Evolutionary conservation across 768 basidiomycete species (phyloP).

Genomic region (Baorangia bicolor): DNA sequence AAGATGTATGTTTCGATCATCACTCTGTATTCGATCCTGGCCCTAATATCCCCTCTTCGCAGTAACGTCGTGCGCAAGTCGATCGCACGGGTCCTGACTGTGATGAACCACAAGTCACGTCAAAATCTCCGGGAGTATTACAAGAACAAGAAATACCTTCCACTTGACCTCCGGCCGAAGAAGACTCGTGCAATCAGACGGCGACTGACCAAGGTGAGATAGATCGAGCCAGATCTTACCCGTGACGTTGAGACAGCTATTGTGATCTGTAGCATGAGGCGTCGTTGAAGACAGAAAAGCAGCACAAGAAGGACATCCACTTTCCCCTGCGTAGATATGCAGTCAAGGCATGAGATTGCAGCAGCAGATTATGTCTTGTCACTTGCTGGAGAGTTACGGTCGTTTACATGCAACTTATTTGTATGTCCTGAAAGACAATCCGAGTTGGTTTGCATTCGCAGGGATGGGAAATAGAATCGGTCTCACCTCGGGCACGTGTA

Average conservation of each 20-base stretch:
- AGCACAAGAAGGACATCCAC: slow-evolving; percentile 92
- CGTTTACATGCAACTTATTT: slow-evolving; percentile 33
- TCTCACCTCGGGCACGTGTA: slow-evolving; percentile 28
- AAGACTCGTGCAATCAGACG: slow-evolving; percentile 98
- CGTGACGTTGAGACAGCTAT: slow-evolving; percentile 3
- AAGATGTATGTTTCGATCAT: slow-evolving; percentile 74
- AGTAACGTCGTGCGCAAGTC: slow-evolving; percentile 98
- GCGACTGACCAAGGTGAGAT: slow-evolving; percentile 81
- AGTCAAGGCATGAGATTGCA: slow-evolving; percentile 74
- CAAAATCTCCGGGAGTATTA: slow-evolving; percentile 97
- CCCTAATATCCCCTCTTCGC: neutral
- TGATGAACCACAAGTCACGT: slow-evolving; percentile 97
- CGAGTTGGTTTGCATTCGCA: neutral
- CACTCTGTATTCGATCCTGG: neutral
- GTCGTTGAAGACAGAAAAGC: slow-evolving; percentile 86
- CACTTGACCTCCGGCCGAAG: slow-evolving; percentile 96
- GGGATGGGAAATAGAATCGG: slow-evolving; percentile 5
- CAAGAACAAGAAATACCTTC: slow-evolving; percentile 94
- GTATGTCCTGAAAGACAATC: slow-evolving; percentile 34
- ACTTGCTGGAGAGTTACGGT: slow-evolving; percentile 19
- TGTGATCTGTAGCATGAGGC: slow-evolving; percentile 63
- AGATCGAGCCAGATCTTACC: neutral
- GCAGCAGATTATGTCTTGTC: slow-evolving; percentile 20
- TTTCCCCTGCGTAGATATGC: slow-evolving; percentile 95
- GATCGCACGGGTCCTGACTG: slow-evolving; percentile 96